phyloP scores from a whole-genome alignment of 768 basidiomycete genomes.

The Russula brevipes region DNA sequence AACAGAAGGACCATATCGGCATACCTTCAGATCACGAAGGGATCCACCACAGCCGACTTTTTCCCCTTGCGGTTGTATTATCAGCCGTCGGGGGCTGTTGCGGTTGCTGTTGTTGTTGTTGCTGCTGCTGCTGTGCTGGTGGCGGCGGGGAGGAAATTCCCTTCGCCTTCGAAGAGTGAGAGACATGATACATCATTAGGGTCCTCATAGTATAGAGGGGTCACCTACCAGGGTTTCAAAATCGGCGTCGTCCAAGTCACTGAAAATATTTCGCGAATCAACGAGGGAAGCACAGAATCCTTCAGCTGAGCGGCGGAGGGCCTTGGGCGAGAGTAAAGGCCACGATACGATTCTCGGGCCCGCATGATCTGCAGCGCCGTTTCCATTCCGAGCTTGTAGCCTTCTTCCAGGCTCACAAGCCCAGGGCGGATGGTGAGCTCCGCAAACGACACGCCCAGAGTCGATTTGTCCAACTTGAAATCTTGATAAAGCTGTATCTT shows the following conservation, averaged over 20 bases:
- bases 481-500: constrained; percentile 54
- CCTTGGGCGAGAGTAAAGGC: not conserved
- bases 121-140: not conserved
- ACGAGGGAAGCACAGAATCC: not conserved
- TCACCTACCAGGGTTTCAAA: not conserved
- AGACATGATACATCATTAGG: not conserved
- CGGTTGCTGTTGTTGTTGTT: not conserved
- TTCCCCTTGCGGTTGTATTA: too few species aligned
- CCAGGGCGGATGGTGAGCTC: constrained; percentile 46
- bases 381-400: constrained; percentile 49
- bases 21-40: not conserved
- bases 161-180: not conserved
- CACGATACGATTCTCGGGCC: constrained; percentile 43
- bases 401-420: constrained; percentile 51
- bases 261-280: not conserved
- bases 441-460: constrained; percentile 51
- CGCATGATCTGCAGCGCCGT: constrained; percentile 47
- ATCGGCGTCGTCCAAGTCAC: not conserved
- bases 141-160: not conserved
- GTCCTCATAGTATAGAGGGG: not conserved
- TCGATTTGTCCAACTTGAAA: constrained; percentile 42
- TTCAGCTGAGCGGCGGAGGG: not conserved
- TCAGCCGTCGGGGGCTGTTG: not conserved
- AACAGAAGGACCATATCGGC: not conserved
- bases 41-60: too few species aligned